Evolutionary conservation across 305 asterid genomes (phyloP).

Genomic region (Fraxinus dipetala): DNA sequence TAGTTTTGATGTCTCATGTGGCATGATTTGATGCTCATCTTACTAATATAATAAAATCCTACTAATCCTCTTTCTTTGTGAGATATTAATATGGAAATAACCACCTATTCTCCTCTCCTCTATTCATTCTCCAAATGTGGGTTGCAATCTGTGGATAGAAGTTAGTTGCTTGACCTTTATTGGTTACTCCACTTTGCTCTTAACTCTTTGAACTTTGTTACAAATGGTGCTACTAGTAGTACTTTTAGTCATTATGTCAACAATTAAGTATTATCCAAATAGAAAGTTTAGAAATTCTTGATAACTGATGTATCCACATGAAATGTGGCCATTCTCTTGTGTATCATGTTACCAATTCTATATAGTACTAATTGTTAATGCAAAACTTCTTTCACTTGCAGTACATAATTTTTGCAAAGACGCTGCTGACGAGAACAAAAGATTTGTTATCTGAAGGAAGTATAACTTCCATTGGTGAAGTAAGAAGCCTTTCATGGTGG

Average conservation of each 20-base stretch:
- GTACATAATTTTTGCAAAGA: slow-evolving; percentile 77
- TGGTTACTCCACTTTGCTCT: not conserved
- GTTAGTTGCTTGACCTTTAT: not conserved
- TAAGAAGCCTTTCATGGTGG: slow-evolving; percentile 85
- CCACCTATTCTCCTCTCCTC: not conserved
- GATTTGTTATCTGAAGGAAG: slow-evolving; percentile 61
- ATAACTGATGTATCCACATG: not conserved
- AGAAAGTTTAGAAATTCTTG: not conserved
- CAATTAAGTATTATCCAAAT: not conserved
- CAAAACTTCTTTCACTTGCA: slow-evolving; percentile 37
- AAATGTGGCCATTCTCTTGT: not conserved
- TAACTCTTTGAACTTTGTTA: not conserved
- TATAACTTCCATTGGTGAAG: slow-evolving; percentile 40
- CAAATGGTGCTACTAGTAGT: not conserved
- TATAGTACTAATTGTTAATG: not conserved
- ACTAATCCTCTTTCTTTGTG: not conserved
- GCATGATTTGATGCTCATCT: not conserved
- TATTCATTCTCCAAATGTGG: not conserved
- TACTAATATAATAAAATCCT: not conserved
- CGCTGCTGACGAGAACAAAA: slow-evolving; percentile 54
- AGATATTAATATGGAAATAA: not conserved
- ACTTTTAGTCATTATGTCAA: not conserved
- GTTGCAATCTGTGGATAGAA: not conserved
- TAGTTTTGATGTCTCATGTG: not conserved
- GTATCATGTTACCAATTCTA: slow-evolving; percentile 6